phyloP scores from a whole-genome alignment of 305 asterid genomes.

The Fraxinus angustifolia region DNA sequence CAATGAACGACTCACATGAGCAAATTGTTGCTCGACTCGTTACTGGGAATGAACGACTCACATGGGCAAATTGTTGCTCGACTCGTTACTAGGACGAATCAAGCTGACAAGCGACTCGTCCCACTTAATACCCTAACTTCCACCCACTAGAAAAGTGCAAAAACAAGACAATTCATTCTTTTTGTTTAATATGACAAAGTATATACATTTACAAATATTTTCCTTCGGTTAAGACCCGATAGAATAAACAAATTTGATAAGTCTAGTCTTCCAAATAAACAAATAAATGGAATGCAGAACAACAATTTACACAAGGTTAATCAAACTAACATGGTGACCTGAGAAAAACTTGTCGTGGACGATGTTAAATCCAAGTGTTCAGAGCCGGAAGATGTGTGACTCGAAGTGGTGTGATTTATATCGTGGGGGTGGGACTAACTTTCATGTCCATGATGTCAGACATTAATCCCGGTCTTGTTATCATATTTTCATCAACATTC shows the following conservation, averaged over 20 bases:
- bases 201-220: not conserved
- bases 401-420: not conserved
- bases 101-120: not conserved
- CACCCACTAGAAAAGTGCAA: not conserved
- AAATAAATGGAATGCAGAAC: not conserved
- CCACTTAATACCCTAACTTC: not conserved
- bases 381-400: not conserved
- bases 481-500: constrained; percentile 38
- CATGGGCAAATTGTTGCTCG: too few relatives aligned
- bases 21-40: too few relatives aligned
- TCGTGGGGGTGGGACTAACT: not conserved
- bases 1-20: not conserved
- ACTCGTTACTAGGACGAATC: not conserved
- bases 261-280: not conserved
- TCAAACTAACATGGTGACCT: not conserved
- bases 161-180: not conserved
- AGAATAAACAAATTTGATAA: not conserved
- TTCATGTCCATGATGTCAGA: not conserved
- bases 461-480: constrained; percentile 41
- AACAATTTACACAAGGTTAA: not conserved
- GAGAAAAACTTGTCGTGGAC: not conserved
- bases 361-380: not conserved
- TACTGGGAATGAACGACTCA: not conserved
- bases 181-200: not conserved
- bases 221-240: not conserved